Percentiles rank a stretch among this genome's conserved stretches.
phyloP scores from a whole-genome alignment of 768 basidiomycete species.

The Rhizopogon vinicolor region DNA sequence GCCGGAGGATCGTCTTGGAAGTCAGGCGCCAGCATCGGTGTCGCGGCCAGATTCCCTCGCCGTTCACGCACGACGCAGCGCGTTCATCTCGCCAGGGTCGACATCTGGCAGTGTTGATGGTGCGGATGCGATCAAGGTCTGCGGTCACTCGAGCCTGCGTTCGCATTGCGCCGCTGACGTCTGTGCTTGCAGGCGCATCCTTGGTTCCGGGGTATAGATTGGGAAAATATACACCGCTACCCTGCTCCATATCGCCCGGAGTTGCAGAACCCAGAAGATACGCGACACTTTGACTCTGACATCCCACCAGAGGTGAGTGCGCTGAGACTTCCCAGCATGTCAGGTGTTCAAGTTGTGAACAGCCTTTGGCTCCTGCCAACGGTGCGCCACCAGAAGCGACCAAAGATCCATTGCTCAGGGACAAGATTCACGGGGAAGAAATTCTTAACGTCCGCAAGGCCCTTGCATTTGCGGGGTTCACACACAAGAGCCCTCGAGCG shows the following conservation, averaged over 20 bases:
- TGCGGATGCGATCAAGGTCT: constrained; percentile 85
- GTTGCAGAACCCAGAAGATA: constrained; percentile 78
- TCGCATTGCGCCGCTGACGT: constrained; percentile 14
- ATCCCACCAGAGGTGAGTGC: constrained; percentile 80
- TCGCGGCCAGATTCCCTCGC: constrained; percentile 77
- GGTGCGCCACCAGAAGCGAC: constrained; percentile 81
- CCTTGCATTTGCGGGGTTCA: constrained; percentile 87
- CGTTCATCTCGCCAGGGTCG: constrained; percentile 50
- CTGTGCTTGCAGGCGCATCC: constrained; percentile 58
- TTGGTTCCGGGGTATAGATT: constrained; percentile 92
- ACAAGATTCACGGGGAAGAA: constrained; percentile 81
- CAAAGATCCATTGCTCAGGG: constrained; percentile 82
- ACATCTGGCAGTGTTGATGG: constrained; percentile 64
- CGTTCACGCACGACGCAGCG: constrained; percentile 69
- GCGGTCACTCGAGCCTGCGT: constrained; percentile 14
- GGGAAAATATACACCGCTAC: constrained; percentile 78
- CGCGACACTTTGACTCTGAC: constrained; percentile 92
- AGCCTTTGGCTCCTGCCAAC: constrained; percentile 89
- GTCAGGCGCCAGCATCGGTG: constrained; percentile 61
- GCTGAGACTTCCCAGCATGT: constrained; percentile 21
- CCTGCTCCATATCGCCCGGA: constrained; percentile 89
- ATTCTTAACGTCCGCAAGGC: constrained; percentile 90
- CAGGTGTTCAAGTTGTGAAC: constrained; percentile 18
- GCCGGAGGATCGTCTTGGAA: constrained; percentile 90
- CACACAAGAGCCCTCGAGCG: constrained; percentile 81